Evolutionary conservation across 2,329 filamentous ascomycete species (phyloP), one percentile per base, ranked within the genome.

Genomic region (Neofusicoccum laricinum): DNA sequence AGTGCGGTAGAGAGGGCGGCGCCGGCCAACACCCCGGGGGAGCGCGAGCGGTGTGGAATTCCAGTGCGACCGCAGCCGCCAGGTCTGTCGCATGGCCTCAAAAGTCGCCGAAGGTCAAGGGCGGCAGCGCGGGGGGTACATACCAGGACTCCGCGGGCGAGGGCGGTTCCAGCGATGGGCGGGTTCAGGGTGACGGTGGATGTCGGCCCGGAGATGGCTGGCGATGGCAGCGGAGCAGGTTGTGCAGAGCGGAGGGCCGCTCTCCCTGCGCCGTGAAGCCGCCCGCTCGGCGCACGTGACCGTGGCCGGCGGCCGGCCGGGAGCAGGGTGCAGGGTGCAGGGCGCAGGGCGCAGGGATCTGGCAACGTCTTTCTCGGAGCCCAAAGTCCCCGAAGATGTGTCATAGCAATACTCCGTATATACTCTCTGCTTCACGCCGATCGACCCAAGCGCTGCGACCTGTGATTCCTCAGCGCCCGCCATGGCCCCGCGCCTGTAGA

Each of bases 371-470:
- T 59, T 59, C 14, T 19, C 30, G 53, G 40, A 25, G 32, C 53
- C 53, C 55, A 59, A 59, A 59, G 25, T 64, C 61, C 50, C 61
- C 49, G 40, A 38, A 21, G 41, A 64, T 64, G 61, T 64, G 61
- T 64, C 61, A 64, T 48, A 57, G 61, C 50, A 59, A 45, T 59
- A 46, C n/a, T n/a, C n/a, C n/a, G n/a, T 32, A 25, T 45, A 25
- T 11, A 1, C 38, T n/a, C 25, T 43, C 40, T 46, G 15, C 25
- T 38, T 36, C 30, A 14, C 30, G 55, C 30, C 40, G 53, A 58
- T 40, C 53, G 53, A 38, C 30, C n/a, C 17, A 10, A 4, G n/a
- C 41, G 21, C 40, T 34, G 40, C 30, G n/a, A 46, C 40, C 55
- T 59, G 15, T 58, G 53, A 12, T 59, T 25, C 41, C 25, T 40